Conservation (phyloP, 371 early-diverging fungal species). For the Gilbertella persicaria region DNA sequence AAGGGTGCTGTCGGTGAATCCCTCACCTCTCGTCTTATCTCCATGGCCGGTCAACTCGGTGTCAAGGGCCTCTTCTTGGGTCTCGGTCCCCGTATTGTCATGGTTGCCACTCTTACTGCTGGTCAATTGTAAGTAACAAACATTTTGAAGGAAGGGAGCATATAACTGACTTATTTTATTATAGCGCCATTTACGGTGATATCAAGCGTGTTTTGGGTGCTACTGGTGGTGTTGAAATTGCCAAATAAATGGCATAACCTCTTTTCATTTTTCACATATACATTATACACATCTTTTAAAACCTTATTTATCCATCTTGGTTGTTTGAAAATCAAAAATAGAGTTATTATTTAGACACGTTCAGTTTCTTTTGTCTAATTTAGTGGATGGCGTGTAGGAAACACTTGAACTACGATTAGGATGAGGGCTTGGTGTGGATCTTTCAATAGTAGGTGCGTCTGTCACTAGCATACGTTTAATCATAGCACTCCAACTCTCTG, state of each 20-base stretch:
- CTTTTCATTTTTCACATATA: neutral
- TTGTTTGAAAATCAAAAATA: no score
- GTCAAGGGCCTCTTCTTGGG: constrained; percentile 68
- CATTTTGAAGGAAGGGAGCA: neutral
- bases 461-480: constrained; percentile 44
- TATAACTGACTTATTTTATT: constrained; percentile 2
- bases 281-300: neutral
- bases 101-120: constrained; percentile 79
- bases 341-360: no score
- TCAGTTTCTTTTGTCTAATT: no score
- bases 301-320: no score
- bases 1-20: constrained; percentile 66
- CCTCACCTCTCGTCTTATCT: constrained; percentile 53
- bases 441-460: constrained; percentile 31
- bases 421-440: neutral
- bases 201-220: constrained; percentile 75
- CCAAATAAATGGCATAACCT: constrained; percentile 19
- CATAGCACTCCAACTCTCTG: constrained; percentile 48
- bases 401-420: neutral
- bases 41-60: constrained; percentile 67
- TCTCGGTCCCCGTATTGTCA: constrained; percentile 76
- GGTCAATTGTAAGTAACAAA: constrained; percentile 59
- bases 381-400: no score
- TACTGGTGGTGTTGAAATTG: constrained; percentile 66
- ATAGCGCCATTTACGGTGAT: constrained; percentile 60